Conservation (phyloP, 2,329 filamentous ascomycete genomes). For the Macrophomina pseudophaseolina region DNA sequence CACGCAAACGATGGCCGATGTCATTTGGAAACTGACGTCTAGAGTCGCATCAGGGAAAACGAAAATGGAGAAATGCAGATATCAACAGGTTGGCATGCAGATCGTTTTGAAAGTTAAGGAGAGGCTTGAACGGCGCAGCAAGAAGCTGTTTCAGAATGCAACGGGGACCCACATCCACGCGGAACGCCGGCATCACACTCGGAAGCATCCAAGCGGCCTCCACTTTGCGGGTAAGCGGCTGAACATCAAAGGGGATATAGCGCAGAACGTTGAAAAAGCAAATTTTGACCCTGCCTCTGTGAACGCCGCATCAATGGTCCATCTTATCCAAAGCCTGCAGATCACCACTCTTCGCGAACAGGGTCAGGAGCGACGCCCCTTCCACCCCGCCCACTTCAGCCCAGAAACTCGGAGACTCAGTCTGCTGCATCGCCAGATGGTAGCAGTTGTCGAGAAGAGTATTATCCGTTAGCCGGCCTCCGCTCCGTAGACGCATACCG, state of each 20-base stretch:
- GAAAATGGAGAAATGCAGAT: neutral
- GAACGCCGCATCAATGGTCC: neutral
- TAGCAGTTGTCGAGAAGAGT: constrained; percentile 43
- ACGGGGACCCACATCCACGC: neutral
- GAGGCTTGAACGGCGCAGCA: neutral
- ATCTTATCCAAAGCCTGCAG: neutral
- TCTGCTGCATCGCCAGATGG: constrained; percentile 43
- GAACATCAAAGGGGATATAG: neutral
- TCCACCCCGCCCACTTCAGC: constrained; percentile 41
- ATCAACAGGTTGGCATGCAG: neutral
- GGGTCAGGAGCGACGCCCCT: constrained; percentile 38
- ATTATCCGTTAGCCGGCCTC: constrained; percentile 34
- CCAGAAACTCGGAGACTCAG: constrained; percentile 39
- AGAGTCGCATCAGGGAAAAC: neutral
- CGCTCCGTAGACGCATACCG: constrained; percentile 42
- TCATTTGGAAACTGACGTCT: neutral
- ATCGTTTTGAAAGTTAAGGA: neutral
- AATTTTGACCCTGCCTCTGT: neutral
- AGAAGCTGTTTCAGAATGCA: neutral
- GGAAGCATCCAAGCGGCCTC: neutral
- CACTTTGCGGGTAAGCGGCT: neutral
- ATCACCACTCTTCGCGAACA: constrained; percentile 35
- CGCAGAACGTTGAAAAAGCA: neutral
- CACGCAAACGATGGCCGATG: no score
- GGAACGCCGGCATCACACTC: neutral